These are phyloP conservation scores for Blastobotrys arbuscula DNA, from an alignment of 1,139 yeast species.

Conservation along the genomic window DNA sequence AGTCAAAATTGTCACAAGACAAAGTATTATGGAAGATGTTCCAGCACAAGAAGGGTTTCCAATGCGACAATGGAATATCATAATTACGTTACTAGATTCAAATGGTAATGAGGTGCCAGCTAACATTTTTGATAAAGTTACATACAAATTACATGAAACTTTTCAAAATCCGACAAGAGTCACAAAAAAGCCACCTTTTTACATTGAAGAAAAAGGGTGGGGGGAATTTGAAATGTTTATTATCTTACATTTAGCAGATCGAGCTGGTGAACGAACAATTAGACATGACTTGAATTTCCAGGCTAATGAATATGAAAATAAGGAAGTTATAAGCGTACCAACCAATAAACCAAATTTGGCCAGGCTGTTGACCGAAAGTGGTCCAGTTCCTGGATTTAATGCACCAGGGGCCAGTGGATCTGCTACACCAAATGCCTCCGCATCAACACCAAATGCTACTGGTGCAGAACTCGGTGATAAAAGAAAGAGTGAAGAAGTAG, in stretches of 20 bases:
- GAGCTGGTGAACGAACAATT: conserved; percentile 80
- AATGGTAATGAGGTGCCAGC: conserved; percentile 85
- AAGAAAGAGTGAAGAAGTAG: conserved; percentile 38
- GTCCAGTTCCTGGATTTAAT: conserved; percentile 56
- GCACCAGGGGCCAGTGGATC: conserved; percentile 32
- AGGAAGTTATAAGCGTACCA: conserved; percentile 72
- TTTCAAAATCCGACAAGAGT: conserved; percentile 82
- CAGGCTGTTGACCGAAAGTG: conserved; percentile 70
- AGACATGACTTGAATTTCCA: conserved; percentile 86
- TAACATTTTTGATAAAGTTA: conserved; percentile 81
- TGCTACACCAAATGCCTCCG: conserved; percentile 8
- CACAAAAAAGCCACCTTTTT: conserved; percentile 80
- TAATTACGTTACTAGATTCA: conserved; percentile 67
- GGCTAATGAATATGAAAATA: conserved; percentile 68
- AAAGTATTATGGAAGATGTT: conserved; percentile 73
- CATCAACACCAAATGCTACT: background rate
- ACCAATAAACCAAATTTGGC: conserved; percentile 69
- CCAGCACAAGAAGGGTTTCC: conserved; percentile 89
- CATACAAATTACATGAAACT: conserved; percentile 92
- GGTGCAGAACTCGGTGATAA: conserved; percentile 33
- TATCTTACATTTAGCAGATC: conserved; percentile 70
- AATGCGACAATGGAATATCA: conserved; percentile 90
- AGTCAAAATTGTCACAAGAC: conserved; percentile 81
- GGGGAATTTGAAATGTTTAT: conserved; percentile 93
- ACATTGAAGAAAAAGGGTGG: conserved; percentile 94